A percentile compares a stretch with the other conserved stretches of the same genome.
phyloP scores from a whole-genome alignment of 495 filamentous ascomycete species.

The Neurospora sp. region DNA sequence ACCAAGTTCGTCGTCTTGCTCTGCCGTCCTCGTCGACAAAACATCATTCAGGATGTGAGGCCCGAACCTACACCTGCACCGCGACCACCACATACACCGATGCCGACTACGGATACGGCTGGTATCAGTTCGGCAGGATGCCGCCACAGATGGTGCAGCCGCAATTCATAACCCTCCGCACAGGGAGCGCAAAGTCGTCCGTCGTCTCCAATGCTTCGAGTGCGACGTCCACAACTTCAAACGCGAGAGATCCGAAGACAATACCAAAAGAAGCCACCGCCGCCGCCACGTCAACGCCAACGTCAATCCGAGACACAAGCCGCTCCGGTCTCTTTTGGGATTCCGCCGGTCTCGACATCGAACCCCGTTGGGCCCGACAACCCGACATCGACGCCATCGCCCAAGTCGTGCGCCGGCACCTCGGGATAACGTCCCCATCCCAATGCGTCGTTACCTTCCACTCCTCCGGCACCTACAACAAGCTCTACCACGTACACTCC shows the following conservation, averaged over 20 bases:
- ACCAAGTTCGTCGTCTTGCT: not conserved
- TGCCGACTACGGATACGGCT: not conserved
- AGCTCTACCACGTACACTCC: conserved; percentile 26
- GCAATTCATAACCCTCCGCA: not conserved
- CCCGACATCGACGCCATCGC: conserved; percentile 18
- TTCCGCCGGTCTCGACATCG: conserved; percentile 11
- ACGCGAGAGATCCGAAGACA: not conserved
- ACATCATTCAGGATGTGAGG: not conserved
- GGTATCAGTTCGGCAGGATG: not conserved
- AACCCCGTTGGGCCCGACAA: conserved; percentile 19
- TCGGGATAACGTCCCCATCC: conserved; percentile 8
- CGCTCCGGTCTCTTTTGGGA: conserved; percentile 21
- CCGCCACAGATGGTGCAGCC: not conserved
- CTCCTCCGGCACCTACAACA: conserved; percentile 23
- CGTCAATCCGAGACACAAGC: conserved; percentile 12
- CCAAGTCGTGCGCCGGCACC: conserved; percentile 15
- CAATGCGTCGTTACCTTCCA: conserved; percentile 13
- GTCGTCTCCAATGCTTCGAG: not conserved
- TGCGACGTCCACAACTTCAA: not conserved
- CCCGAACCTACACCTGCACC: not conserved
- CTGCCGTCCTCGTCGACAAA: not conserved
- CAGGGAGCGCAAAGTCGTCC: not conserved
- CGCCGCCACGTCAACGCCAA: not conserved
- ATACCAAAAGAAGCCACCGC: not conserved
- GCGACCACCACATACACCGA: not conserved